Conservation (phyloP, 2,329 filamentous ascomycete genomes). For the Aureobasidium pullulans region DNA sequence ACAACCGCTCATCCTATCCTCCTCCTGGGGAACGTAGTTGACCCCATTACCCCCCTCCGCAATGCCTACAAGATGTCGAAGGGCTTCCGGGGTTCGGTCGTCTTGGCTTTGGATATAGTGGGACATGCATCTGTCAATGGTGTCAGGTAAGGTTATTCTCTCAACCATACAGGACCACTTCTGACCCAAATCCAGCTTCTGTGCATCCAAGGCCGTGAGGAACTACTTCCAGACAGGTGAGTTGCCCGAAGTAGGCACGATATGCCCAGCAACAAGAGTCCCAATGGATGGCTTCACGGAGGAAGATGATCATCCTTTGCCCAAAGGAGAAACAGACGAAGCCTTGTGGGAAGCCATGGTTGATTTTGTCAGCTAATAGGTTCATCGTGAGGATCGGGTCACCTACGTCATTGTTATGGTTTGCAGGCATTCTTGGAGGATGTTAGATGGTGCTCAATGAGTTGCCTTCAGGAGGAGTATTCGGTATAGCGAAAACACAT, state of each 20-base stretch:
- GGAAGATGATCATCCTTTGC: slow-evolving; percentile 12
- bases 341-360: slow-evolving; percentile 19
- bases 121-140: slow-evolving; percentile 21
- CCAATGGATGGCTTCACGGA: too few relatives aligned
- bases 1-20: slow-evolving; percentile 49
- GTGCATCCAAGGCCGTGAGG: slow-evolving; percentile 30
- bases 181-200: slow-evolving; percentile 25
- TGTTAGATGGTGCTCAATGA: too few relatives aligned
- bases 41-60: slow-evolving; percentile 52
- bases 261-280: too few relatives aligned
- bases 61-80: slow-evolving; percentile 38
- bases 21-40: slow-evolving; percentile 50
- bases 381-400: neutral
- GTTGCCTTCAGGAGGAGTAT: too few relatives aligned
- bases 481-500: neutral
- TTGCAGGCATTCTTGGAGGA: too few relatives aligned
- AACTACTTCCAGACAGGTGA: slow-evolving; percentile 36
- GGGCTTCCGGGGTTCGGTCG: slow-evolving; percentile 36
- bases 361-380: neutral
- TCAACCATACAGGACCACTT: too few relatives aligned
- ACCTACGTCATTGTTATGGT: neutral
- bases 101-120: slow-evolving; percentile 37
- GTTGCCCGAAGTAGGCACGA: slow-evolving; percentile 24
- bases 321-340: slow-evolving; percentile 17
- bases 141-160: too few relatives aligned